Evolutionary conservation across 495 filamentous ascomycete species (phyloP), one percentile per base, ranked within the genome.

Genomic region (Aspergillus ellipticus): DNA sequence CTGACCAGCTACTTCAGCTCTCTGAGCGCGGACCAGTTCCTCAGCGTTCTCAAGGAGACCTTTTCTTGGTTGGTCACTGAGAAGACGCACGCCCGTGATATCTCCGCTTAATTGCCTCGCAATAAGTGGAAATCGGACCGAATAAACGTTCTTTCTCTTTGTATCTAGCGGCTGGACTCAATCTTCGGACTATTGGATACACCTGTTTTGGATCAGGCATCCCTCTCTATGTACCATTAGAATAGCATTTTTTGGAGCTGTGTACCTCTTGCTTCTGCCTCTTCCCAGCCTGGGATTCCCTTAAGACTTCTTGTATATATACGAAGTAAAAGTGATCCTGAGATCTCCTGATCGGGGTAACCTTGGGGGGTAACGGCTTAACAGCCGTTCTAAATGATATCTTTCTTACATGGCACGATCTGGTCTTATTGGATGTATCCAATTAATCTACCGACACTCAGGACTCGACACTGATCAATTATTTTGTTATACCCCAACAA

Each of bases 11-110:
- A 72, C 61, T 69, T 75, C 51, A 63, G 58, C 64, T 71, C 69
- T 49, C 59, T 75, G 57, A 70, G 57, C 55, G 67, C 72, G 21
- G 66, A 70, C 2, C 58, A 75, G 66, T 62, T 72, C 59, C 59
- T 75, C 51, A 62, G 43, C 56, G 24, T 70, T 20, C 49, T 75
- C 46, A 66, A 63, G 39, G 52, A 69, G 54, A 75, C 72, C 22
- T 39, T 71, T 42, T 66, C 63, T 54, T 75, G 72, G 72, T 57
- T 75, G 39, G 65, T 73, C 61, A 66, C 63, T 31, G 63, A 72
- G 51, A 68, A 74, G 63, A 62, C 62, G 61, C 72, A 75, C 57
- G 64, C 72, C 22, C 72, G 72, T 55, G 67, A 67, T 37, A 54
- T 70, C 31, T 57, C 66, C 33, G 43, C 58, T 28, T 72, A 71